These are phyloP conservation scores for Hyparrhenia diplandra DNA, from an alignment of 176 grass and related monocot species.

Conservation along the genomic window DNA sequence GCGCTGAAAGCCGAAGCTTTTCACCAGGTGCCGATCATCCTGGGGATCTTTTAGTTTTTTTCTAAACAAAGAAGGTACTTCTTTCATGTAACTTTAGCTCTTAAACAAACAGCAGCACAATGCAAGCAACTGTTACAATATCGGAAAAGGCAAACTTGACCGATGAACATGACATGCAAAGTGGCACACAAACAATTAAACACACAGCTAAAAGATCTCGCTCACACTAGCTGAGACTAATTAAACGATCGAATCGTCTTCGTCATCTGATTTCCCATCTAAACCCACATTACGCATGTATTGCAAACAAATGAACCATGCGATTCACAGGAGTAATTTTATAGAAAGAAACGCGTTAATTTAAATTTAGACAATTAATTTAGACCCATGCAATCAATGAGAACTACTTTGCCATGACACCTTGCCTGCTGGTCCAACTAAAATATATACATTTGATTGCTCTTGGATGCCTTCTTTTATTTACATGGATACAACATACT, in stretches of 20 bases:
- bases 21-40: background rate
- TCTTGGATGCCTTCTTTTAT: too few species aligned
- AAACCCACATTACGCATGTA: slow-evolving; percentile 1
- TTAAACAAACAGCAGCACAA: background rate
- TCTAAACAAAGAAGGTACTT: background rate
- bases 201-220: background rate
- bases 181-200: background rate
- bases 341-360: background rate
- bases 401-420: background rate
- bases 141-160: background rate
- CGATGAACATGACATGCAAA: slow-evolving; percentile 4
- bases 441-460: background rate
- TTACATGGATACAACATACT: too few species aligned
- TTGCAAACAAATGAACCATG: background rate
- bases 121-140: background rate
- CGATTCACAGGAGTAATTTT: background rate
- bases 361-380: background rate
- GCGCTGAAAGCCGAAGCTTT: background rate
- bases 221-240: background rate
- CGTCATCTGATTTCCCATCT: background rate
- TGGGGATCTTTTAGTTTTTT: background rate
- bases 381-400: background rate
- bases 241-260: background rate
- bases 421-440: background rate
- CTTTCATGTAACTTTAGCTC: background rate